phyloP scores from a whole-genome alignment of 2,329 filamentous ascomycete species.

The Xylaria sp. region DNA sequence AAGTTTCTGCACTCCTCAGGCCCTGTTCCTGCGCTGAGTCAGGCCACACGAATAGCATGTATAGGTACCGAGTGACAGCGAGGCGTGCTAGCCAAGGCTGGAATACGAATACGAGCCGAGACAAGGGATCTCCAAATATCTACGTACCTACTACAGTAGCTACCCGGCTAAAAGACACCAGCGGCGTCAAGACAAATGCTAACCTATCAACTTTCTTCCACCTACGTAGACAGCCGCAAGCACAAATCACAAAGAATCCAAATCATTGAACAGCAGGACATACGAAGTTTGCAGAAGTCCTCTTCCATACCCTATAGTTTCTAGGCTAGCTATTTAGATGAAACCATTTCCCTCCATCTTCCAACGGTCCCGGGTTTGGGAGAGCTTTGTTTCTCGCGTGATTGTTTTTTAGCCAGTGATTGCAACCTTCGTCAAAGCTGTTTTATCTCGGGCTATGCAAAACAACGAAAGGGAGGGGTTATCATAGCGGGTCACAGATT shows the following conservation, averaged over 20 bases:
- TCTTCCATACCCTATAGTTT: background rate
- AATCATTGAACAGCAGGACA: background rate
- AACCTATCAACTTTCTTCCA: background rate
- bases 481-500: background rate
- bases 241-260: background rate
- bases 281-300: background rate
- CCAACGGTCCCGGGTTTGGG: no score
- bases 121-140: background rate
- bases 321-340: background rate
- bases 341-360: background rate
- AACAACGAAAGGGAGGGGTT: background rate
- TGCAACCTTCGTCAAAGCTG: background rate
- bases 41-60: no score
- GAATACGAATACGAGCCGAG: constrained; percentile 36
- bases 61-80: no score
- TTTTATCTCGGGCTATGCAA: background rate
- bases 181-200: background rate
- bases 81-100: background rate
- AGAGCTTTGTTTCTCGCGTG: background rate
- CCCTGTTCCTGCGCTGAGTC: no score
- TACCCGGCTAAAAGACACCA: no score
- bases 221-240: background rate
- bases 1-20: background rate
- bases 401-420: background rate
- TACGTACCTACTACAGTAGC: no score